Evolutionary conservation across 208 protist species (phyloP).

Genomic region (Crithidia mellificae): DNA sequence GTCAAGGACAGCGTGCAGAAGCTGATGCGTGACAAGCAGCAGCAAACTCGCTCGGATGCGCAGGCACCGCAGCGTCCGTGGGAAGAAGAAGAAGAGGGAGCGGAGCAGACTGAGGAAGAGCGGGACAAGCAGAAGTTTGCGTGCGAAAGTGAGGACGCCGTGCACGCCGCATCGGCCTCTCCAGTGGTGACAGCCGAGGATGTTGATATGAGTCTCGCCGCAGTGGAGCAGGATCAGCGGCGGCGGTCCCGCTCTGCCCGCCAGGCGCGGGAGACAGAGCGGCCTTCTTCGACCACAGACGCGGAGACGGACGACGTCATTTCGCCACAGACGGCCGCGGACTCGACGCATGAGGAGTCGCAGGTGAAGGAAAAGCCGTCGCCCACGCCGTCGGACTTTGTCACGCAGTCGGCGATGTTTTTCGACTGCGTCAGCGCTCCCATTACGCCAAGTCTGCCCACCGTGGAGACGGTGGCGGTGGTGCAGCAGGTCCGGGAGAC

Average conservation of each 20-base stretch:
- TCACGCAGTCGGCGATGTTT: constrained; percentile 43
- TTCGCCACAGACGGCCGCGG: not conserved
- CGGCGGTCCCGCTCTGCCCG: constrained; percentile 19
- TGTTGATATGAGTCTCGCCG: constrained; percentile 14
- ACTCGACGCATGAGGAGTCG: no score
- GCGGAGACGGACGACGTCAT: not conserved
- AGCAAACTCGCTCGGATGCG: constrained; percentile 34
- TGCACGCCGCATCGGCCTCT: constrained; percentile 25
- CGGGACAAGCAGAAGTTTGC: no score
- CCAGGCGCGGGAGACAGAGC: not conserved
- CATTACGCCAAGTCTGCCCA: constrained; percentile 31
- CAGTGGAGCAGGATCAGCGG: constrained; percentile 20
- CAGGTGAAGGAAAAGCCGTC: not conserved
- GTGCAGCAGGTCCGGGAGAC: no score
- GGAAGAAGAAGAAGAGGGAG: no score
- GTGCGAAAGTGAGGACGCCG: no score
- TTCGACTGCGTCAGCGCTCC: constrained; percentile 57
- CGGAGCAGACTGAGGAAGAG: no score
- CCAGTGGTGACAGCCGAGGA: constrained; percentile 26
- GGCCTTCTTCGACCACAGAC: not conserved
- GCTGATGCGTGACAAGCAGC: constrained; percentile 16
- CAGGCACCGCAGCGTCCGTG: constrained; percentile 24
- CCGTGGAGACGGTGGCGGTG: not conserved
- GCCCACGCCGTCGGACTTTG: constrained; percentile 23
- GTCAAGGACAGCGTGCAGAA: constrained; percentile 43